phyloP scores from a whole-genome alignment of 2,329 filamentous ascomycete species.

The Colletotrichum tanaceti region DNA sequence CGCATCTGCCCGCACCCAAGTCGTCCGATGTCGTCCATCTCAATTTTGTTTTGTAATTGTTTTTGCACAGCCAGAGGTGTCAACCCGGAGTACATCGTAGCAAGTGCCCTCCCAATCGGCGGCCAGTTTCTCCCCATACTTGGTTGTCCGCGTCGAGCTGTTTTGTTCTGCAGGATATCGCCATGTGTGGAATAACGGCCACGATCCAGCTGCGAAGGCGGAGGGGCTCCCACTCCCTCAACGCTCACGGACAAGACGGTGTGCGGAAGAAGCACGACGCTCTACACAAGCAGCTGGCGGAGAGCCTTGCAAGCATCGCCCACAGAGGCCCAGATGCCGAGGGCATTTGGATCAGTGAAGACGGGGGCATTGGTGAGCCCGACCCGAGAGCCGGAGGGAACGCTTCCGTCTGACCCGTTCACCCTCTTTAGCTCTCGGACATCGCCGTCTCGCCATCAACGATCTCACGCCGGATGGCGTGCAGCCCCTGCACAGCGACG shows the following conservation, averaged over 20 bases:
- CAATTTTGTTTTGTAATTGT: no score
- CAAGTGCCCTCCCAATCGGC: fast-evolving
- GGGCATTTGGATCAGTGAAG: slow-evolving; percentile 45
- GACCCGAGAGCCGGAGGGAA: background rate
- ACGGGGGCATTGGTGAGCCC: slow-evolving; percentile 19
- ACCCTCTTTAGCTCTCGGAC: slow-evolving; percentile 51
- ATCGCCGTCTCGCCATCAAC: slow-evolving; percentile 64
- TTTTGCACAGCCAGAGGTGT: no score
- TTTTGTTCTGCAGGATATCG: background rate
- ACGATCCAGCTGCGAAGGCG: slow-evolving; percentile 10
- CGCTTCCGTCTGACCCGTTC: background rate
- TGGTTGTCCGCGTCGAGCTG: background rate
- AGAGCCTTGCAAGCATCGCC: slow-evolving; percentile 41
- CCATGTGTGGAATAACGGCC: slow-evolving; percentile 37
- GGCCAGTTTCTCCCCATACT: no score
- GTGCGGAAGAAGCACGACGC: background rate
- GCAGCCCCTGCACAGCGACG: slow-evolving; percentile 58
- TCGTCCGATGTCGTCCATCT: no score
- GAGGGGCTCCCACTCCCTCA: background rate
- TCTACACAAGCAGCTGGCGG: slow-evolving; percentile 11
- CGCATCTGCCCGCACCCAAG: background rate
- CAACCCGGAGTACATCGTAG: background rate
- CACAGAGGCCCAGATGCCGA: slow-evolving; percentile 49
- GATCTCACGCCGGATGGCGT: slow-evolving; percentile 58
- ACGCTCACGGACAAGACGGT: background rate